Percentiles rank a stretch among this genome's conserved stretches.
These are phyloP conservation scores for Logfia minima DNA, from an alignment of 129 eudicot species.

Conservation along the genomic window DNA sequence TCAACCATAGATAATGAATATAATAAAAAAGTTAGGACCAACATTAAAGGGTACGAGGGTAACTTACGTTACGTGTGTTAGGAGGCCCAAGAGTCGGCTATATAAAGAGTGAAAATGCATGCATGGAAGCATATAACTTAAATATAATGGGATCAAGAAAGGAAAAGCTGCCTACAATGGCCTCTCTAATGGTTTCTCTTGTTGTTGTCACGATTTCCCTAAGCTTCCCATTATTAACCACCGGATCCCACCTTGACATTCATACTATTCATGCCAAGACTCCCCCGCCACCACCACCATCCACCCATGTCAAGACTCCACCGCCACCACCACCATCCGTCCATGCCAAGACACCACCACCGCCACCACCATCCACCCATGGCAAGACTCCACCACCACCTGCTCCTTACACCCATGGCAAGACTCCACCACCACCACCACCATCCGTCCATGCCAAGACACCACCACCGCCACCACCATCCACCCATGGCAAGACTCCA, in stretches of 20 bases:
- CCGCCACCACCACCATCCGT: background rate
- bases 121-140: background rate
- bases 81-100: background rate
- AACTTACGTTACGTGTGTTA: background rate
- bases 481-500: background rate
- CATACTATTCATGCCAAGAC: background rate
- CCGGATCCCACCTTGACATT: conserved; percentile 21
- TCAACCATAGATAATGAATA: background rate
- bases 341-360: background rate
- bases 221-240: conserved; percentile 27
- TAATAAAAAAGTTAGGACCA: background rate
- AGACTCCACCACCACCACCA: background rate
- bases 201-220: conserved; percentile 36
- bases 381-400: conserved; percentile 8
- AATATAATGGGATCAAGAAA: conserved; percentile 7
- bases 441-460: background rate
- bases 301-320: background rate
- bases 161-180: background rate
- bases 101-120: conserved; percentile 13
- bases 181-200: conserved; percentile 22
- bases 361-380: background rate
- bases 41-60: background rate
- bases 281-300: background rate
- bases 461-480: background rate
- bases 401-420: background rate